Base-by-base conservation (phyloP, 2,329 filamentous ascomycete species). In the Aspergillus fischeri region DNA sequence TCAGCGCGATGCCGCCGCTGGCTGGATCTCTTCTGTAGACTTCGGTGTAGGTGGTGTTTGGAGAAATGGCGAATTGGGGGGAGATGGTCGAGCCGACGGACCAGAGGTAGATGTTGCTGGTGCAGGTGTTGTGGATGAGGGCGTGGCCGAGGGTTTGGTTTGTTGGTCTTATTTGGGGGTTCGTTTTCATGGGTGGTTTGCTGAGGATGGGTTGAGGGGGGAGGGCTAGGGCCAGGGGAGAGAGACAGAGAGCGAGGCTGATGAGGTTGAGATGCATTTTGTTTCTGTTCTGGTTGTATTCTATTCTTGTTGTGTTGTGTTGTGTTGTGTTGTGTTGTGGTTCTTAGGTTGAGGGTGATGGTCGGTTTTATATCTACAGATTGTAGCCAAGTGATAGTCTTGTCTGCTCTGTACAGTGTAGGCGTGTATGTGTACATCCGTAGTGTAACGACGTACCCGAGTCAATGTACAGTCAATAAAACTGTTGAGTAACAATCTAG, bases 1-100 rank as follows among this genome's bases (percentile, higher is more conserved):
- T 78, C 53, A 80, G 65, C 1, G 75, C 71, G 51, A 79, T 71
- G 11, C 77, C 77, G 17, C 75, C 75, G 38, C 65, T 69, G 8
- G 62, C 54, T 1, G 61, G 42, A 51, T 77, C 73, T 10, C 65
- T 61, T 55, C 63, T 70, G 65, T 70, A 78, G 25, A 56, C 35
- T 56, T 79, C 74, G 10, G 56, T 65, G 65, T 75, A 78, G 27
- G 54, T 53, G 5, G 53, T 47, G 29, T 62, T 60, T 0, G 65
- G 62, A 1, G 53, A 35, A 8, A 78, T 10, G 6, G 57, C 62
- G 17, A 59, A 53, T 38, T 69, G 60, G 2, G 67, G 60, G 14
- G 58, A 60, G 44, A 71, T 59, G 10, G 48, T 53, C 10, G 67
- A 63, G 38, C 67, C 69, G 3, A 77, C 74, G 14, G 72, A 73